phyloP scores from a whole-genome alignment of 495 filamentous ascomycete species.

The Echria macrotheca region DNA sequence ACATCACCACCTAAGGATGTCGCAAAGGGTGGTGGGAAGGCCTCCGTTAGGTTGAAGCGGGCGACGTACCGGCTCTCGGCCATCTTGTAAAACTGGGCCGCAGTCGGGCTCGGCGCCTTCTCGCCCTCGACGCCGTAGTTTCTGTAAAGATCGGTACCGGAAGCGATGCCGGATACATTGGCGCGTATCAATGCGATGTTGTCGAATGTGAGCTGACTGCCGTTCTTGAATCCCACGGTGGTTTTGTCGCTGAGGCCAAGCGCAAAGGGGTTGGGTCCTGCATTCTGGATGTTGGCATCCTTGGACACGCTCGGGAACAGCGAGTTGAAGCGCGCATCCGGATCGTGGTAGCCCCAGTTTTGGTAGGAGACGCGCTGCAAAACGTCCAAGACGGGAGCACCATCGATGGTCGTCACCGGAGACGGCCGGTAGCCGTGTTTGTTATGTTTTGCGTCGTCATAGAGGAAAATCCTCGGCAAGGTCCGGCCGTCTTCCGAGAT shows the following conservation, averaged over 20 bases:
- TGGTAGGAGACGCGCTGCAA: conserved; percentile 1
- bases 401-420: conserved; percentile 17
- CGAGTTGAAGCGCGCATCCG: conserved; percentile 29
- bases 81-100: not conserved
- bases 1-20: not conserved
- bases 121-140: conserved; percentile 6
- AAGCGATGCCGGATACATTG: conserved; percentile 13
- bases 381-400: conserved; percentile 10
- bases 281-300: not conserved
- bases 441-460: conserved; percentile 12
- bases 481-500: conserved; percentile 15
- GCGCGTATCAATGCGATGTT: conserved; percentile 15
- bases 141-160: conserved; percentile 10
- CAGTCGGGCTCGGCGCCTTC: not conserved
- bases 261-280: not conserved
- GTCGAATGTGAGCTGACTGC: not conserved
- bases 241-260: conserved; percentile 9
- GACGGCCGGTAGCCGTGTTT: conserved; percentile 14
- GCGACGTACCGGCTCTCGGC: conserved; percentile 1
- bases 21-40: conserved; percentile 10
- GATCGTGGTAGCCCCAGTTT: conserved; percentile 22
- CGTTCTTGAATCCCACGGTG: conserved; percentile 13
- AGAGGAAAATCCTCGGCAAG: conserved; percentile 6
- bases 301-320: conserved; percentile 11
- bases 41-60: not conserved